phyloP scores from a whole-genome alignment of 2,329 filamentous ascomycete species.

The Sarocladiaceae sp. region DNA sequence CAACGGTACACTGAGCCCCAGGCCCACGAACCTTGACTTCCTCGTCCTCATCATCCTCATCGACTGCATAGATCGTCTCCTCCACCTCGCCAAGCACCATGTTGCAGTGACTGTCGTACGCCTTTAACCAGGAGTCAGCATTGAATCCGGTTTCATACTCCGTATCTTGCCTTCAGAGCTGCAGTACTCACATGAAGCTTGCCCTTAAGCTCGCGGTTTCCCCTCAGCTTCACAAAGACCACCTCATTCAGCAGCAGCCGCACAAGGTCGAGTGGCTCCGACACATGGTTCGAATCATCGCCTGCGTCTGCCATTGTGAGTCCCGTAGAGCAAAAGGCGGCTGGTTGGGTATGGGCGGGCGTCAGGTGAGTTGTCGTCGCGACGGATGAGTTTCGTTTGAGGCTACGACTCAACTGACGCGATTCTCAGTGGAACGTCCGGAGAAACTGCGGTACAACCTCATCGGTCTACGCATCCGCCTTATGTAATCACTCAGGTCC shows the following conservation, averaged over 20 bases:
- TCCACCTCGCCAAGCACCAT: constrained; percentile 92
- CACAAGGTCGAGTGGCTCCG: constrained; percentile 93
- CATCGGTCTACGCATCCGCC: neutral
- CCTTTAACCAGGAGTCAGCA: constrained; percentile 44
- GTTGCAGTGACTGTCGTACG: constrained; percentile 98
- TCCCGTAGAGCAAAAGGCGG: constrained; percentile 4
- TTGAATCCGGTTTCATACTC: neutral
- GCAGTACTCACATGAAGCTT: constrained; percentile 71
- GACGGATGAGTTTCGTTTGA: constrained; percentile 6
- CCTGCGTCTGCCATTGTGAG: constrained; percentile 73
- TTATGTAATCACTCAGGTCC: constrained; percentile 1
- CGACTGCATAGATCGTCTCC: constrained; percentile 91
- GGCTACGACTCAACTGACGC: neutral
- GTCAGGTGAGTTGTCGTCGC: neutral
- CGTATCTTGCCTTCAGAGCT: neutral
- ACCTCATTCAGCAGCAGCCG: constrained; percentile 91
- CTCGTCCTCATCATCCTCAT: constrained; percentile 82
- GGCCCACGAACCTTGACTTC: constrained; percentile 56
- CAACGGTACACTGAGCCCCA: neutral
- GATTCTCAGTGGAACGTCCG: constrained; percentile 1
- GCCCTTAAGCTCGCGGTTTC: constrained; percentile 91
- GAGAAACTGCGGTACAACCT: neutral
- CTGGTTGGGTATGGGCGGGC: neutral
- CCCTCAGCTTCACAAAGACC: constrained; percentile 94
- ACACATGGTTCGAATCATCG: constrained; percentile 64